phyloP scores from a whole-genome alignment of 1,139 yeast species.

The Geotrichum bryndzae region DNA sequence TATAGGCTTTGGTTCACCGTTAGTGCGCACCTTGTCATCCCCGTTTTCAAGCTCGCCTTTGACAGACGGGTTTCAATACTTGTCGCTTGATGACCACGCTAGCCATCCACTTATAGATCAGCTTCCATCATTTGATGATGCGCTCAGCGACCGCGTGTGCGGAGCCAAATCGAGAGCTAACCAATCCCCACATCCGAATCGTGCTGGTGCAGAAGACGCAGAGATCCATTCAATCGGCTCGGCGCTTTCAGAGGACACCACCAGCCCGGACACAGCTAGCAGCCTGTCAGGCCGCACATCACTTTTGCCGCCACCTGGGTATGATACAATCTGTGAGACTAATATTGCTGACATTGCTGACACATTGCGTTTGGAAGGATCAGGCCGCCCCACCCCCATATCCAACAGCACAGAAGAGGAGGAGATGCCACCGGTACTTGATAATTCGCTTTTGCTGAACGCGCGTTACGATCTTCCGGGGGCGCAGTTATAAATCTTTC shows the following conservation, averaged over 20 bases:
- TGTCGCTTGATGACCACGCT: slow-evolving; percentile 4
- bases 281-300: not conserved
- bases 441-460: not conserved
- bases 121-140: slow-evolving; percentile 33
- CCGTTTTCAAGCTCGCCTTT: slow-evolving; percentile 5
- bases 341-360: not conserved
- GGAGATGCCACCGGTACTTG: not conserved
- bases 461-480: not conserved
- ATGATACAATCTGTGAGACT: not conserved
- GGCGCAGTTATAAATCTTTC: not conserved
- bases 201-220: not conserved
- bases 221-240: not conserved
- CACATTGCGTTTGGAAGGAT: not conserved
- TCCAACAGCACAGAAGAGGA: not conserved
- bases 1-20: slow-evolving; percentile 7
- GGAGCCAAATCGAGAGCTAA: slow-evolving; percentile 23
- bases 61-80: not conserved
- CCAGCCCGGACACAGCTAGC: not conserved
- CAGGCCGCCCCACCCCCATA: not conserved
- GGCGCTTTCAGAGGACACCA: not conserved
- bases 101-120: slow-evolving; percentile 5
- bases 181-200: slow-evolving; percentile 12
- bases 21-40: slow-evolving; percentile 8
- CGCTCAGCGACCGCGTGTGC: slow-evolving; percentile 7
- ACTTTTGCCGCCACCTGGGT: not conserved